Evolutionary conservation across 2,329 filamentous ascomycete species (phyloP).

Genomic region (Neocucurbitaria cava): DNA sequence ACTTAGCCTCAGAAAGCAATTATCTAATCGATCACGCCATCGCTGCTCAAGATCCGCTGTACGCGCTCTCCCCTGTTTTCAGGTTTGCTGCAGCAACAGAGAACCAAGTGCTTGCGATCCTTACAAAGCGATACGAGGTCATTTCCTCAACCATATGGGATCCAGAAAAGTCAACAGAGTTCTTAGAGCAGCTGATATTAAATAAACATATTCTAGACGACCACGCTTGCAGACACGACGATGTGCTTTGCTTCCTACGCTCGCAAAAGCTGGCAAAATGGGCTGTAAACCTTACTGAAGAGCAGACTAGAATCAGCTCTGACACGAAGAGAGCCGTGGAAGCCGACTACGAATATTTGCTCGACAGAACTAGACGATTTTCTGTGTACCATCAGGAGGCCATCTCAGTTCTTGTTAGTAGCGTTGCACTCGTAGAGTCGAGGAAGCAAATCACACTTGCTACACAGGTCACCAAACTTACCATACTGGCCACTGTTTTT

Average conservation of each 20-base stretch:
- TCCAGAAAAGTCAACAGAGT: background rate
- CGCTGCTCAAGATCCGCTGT: slow-evolving; percentile 8
- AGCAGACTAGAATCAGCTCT: background rate
- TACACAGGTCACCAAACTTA: slow-evolving; percentile 7
- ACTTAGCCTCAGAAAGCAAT: slow-evolving; percentile 5
- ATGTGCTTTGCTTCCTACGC: slow-evolving; percentile 4
- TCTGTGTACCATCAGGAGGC: slow-evolving; percentile 3
- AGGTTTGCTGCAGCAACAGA: slow-evolving; percentile 2
- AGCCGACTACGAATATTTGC: slow-evolving; percentile 3
- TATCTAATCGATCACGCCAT: slow-evolving; percentile 3
- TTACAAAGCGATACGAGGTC: slow-evolving; percentile 4
- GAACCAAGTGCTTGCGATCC: background rate
- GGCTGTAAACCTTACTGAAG: background rate
- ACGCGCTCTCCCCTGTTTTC: slow-evolving; percentile 6
- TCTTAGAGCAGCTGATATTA: slow-evolving; percentile 9
- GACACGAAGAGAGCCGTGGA: background rate
- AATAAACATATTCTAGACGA: slow-evolving; percentile 7
- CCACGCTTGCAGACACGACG: slow-evolving; percentile 4
- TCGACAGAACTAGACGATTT: background rate
- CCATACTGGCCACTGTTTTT: slow-evolving; percentile 6
- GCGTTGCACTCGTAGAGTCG: slow-evolving; percentile 2
- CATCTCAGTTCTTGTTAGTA: background rate
- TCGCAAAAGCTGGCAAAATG: background rate
- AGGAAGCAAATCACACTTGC: slow-evolving; percentile 8
- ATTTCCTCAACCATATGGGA: slow-evolving; percentile 8